Base-by-base conservation (phyloP, 208 protist genomes). In the Crithidia mellificae region DNA sequence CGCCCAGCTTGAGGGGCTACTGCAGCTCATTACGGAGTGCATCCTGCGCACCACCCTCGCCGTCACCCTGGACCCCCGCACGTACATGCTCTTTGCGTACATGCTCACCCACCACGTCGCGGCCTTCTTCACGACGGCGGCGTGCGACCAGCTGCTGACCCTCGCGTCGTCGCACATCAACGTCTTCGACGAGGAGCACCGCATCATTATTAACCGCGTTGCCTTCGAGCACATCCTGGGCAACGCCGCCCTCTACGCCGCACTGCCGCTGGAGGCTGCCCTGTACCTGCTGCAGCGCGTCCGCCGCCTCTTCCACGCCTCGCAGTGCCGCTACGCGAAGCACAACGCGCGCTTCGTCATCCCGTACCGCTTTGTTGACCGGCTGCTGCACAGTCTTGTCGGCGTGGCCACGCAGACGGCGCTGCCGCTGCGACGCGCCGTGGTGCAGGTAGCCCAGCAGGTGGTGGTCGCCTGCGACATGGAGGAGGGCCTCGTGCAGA, bases 161-260 rank as follows among this genome's bases (percentile, higher is more conserved):
- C 49, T 91, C 17, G 79, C 78, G 20, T 80, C 79, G 4, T 63
- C 74, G 29, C 56, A 83, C 47, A 53, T 85, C 29, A 51, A 68
- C 55, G 63, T 85, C 53, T 77, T 87, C 57, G 84, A 86, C 30
- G 81, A 80, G 57, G 52, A 78, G 52, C 87, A 92, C 54, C 66
- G 70, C 36, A 73, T 93, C 49, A 74, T 91, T 56, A 80, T 90
- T 20, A 93, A 95, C 72, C 90, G 90, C 2, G 76, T 89, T 19
- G 69, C 85, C 17, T 91, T 95, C 69, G 81, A 90, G 62, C 76
- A 87, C 52, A 71, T 93, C 11, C 73, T 95, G 9, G 59, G 76
- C 12, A 83, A 92, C 72, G 58, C 74, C 51, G 67, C 79, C 69
- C 53, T 93, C 44, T 74, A 87, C 59, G 71, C 77, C 20, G 56